Base-by-base conservation (phyloP, 73 alveolate genomes). In the Stentor coeruleus region DNA sequence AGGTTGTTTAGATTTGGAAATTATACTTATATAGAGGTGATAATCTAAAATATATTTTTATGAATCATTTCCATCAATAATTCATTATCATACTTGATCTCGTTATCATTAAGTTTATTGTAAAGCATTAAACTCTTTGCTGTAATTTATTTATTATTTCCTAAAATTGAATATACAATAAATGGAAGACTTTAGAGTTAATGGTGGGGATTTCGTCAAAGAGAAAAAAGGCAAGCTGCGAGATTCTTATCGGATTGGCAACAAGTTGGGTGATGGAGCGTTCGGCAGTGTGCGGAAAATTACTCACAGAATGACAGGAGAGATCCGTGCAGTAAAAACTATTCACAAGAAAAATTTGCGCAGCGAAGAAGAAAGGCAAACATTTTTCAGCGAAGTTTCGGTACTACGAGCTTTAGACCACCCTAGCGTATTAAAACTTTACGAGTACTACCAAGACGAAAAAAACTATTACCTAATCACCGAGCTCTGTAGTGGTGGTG, bases 401-500 rank as follows among this genome's bases (percentile, higher is more conserved):
- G 41, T 60, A 6, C 36, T 60, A 26, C 11, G 28, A 60, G 37
- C 6, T 14, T 14, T 60, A 38, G 95, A 93, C 76, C 98, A 93
- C 73, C 98, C 96, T 11, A 93, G 91, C 75, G 89, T 93, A 59
- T 90, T 93, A 88, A 93, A 91, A 85, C 90, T 93, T 87, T 93
- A 89, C 86, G 98, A 93, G 82, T 93, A 86, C 86, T 93, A 85
- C 82, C 91, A 93, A 83, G 95, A 87, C 79, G 98, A 91, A 87
- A 93, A 91, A 83, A 75, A 93, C 38, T 91, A 91, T 75, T 91
- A 85, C 87, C 84, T 93, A 42, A 88, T 93, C 6, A 88, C 96
- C 42, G 98, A 93, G 86, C 91, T 91, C 35, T 90, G 96, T 85
- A 87, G 83, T 75, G 98, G 96, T 33, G 97, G 98, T 37, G 97